These are phyloP conservation scores for Wickerhamiella kurtzmanii DNA, from an alignment of 805 yeast genomes.

Conservation along the genomic window DNA sequence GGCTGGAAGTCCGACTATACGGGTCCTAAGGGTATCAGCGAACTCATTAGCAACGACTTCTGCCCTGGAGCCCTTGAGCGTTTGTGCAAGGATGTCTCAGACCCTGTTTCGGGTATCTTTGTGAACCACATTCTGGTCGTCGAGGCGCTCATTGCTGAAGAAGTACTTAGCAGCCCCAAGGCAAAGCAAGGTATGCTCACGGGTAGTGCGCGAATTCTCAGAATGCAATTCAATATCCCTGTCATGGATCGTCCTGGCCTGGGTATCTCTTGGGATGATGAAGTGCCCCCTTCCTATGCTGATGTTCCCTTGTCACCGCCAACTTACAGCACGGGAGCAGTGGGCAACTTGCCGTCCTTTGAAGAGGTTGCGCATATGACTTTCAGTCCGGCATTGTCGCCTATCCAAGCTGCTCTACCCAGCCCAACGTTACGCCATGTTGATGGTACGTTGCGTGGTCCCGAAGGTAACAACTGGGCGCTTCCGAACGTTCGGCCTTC, in stretches of 20 bases:
- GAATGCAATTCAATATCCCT: slow-evolving; percentile 84
- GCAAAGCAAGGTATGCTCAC: slow-evolving; percentile 35
- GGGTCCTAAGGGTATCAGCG: slow-evolving; percentile 57
- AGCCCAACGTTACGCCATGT: slow-evolving; percentile 21
- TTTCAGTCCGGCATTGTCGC: slow-evolving; percentile 17
- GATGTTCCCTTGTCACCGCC: slow-evolving; percentile 87
- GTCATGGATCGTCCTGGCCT: slow-evolving; percentile 86
- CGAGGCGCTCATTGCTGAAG: slow-evolving; percentile 93
- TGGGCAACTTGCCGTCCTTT: slow-evolving; percentile 19
- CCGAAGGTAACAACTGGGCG: slow-evolving; percentile 6
- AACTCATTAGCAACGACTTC: slow-evolving; percentile 31
- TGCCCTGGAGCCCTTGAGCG: slow-evolving; percentile 17
- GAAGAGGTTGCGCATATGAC: slow-evolving; percentile 18
- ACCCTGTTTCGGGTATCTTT: slow-evolving; percentile 62
- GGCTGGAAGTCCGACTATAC: slow-evolving; percentile 95
- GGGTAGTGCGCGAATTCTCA: slow-evolving; percentile 84
- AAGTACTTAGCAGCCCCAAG: slow-evolving; percentile 26
- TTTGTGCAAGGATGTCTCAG: slow-evolving; percentile 40
- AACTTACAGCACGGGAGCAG: slow-evolving; percentile 35
- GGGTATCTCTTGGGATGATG: slow-evolving; percentile 98
- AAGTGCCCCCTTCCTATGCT: slow-evolving; percentile 92
- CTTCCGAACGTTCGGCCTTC: too few species aligned
- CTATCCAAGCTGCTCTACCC: slow-evolving; percentile 7
- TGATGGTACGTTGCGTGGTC: slow-evolving; percentile 19
- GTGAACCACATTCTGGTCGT: slow-evolving; percentile 67